These are phyloP conservation scores for Hirschioporus abietinus DNA, from an alignment of 768 basidiomycete species.

Conservation along the genomic window DNA sequence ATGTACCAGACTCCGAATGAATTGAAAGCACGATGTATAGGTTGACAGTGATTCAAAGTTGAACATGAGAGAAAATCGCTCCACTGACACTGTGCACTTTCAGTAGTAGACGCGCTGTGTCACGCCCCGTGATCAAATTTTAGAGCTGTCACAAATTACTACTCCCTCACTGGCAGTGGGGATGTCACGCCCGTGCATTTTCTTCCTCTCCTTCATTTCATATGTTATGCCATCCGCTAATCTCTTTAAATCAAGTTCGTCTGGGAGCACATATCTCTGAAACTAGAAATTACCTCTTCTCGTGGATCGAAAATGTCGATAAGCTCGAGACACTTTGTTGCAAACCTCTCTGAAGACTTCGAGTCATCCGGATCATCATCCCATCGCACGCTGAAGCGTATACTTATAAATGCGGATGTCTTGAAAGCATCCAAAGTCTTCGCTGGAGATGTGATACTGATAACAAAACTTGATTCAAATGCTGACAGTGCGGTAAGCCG, in stretches of 20 bases:
- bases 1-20: no score
- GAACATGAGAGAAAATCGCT: no score
- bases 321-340: background rate
- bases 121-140: background rate
- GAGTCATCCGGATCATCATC: background rate
- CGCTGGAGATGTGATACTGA: conserved; percentile 64
- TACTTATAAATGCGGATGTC: conserved; percentile 37
- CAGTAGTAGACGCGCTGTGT: background rate
- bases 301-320: background rate
- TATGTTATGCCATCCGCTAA: no score
- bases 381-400: background rate
- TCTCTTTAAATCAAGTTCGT: no score
- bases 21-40: no score
- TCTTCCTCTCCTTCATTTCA: background rate
- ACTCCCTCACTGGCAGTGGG: no score
- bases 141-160: no score
- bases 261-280: no score
- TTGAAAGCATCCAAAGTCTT: conserved; percentile 56
- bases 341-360: background rate
- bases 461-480: conserved; percentile 30
- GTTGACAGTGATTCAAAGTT: no score
- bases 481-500: conserved; percentile 12
- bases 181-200: background rate
- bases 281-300: background rate
- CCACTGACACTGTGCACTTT: no score